These are phyloP conservation scores for Gymnopilus junonius DNA, from an alignment of 768 basidiomycete species.

Conservation along the genomic window DNA sequence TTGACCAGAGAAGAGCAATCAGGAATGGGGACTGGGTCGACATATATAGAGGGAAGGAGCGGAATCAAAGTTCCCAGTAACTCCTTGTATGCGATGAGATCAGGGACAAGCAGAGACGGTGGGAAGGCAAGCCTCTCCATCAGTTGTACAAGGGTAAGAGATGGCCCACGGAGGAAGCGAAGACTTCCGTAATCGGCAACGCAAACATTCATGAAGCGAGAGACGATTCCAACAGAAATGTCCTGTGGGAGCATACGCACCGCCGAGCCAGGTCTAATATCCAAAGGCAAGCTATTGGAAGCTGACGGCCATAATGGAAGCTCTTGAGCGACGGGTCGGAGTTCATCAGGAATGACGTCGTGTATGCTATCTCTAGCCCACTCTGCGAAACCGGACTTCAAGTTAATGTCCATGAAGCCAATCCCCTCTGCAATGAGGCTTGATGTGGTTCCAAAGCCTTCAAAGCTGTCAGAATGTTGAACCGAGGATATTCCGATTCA, in stretches of 20 bases:
- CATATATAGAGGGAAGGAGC: constrained; percentile 5
- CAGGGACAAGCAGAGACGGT: background rate
- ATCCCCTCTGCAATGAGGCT: constrained; percentile 20
- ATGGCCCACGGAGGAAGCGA: constrained; percentile 4
- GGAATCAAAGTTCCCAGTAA: constrained; percentile 20
- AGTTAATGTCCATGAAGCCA: constrained; percentile 16
- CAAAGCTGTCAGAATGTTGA: constrained; percentile 22
- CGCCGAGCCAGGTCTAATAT: constrained; percentile 20
- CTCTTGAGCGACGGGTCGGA: constrained; percentile 21
- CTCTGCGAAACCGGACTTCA: constrained; percentile 28
- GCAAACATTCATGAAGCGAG: constrained; percentile 17
- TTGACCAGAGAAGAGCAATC: constrained; percentile 30
- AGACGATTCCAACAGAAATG: constrained; percentile 8
- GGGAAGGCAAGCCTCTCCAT: constrained; percentile 13
- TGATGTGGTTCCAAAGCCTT: constrained; percentile 17
- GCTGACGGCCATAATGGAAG: constrained; percentile 40
- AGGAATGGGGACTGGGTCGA: constrained; percentile 34
- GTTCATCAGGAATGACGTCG: constrained; percentile 8
- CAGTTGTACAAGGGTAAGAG: constrained; percentile 10
- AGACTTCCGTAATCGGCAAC: constrained; percentile 19
- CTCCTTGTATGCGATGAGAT: constrained; percentile 14
- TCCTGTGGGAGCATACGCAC: constrained; percentile 18
- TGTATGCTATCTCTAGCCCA: constrained; percentile 33
- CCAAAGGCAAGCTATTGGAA: constrained; percentile 9
- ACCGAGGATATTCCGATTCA: constrained; percentile 11